Evolutionary conservation across 768 basidiomycete species (phyloP), one percentile per base, ranked within the genome.

Genomic region (Russula brevipes): DNA sequence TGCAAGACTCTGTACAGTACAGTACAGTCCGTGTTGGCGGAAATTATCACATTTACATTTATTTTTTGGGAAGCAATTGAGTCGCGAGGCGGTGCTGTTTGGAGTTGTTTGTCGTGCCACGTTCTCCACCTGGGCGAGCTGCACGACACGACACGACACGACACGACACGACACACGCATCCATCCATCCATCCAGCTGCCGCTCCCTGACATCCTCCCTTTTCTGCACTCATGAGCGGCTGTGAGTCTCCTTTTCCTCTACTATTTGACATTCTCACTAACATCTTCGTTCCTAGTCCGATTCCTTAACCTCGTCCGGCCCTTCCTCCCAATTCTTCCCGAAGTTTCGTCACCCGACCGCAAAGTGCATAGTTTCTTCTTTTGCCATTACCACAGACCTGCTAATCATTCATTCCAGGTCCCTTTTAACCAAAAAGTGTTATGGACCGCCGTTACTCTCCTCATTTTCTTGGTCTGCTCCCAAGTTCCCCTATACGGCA

Each of bases 381-480:
- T 49, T 55, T 54, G 17, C 55, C 46, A 42, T 63, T 54, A 60
- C 39, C 2, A 47, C 35, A 35, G 7, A 50, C 24, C 33, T 42
- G 4, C 57, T 64, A 12, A 69, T 68, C 41, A 54, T 42, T 38
- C 14, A 19, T 36, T 54, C 4, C 61, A 97, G 94, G 92, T 98
- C 59, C 92, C 94, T 35, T 98, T 98, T 84, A 94, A 96, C 80
- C 93, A 95, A 85, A 97, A 97, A 77, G 84, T 96, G 66, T 79
- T 95, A 87, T 98, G 95, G 96, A 99, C 96, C 8, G 94, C 96
- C 60, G 94, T 98, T 36, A 98, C 96, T 3, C 93, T 99, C 72
- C 88, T 98, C 77, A 98, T 99, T 76, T 98, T 98, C 90, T 78
- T 99, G 72, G 96, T 98, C 67, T 98, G 96, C 82, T 98, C 95